A percentile compares a stretch with the other conserved stretches of the same genome.
Evolutionary conservation across 2,329 filamentous ascomycete genomes (phyloP).

Genomic region (Claviceps capensis): DNA sequence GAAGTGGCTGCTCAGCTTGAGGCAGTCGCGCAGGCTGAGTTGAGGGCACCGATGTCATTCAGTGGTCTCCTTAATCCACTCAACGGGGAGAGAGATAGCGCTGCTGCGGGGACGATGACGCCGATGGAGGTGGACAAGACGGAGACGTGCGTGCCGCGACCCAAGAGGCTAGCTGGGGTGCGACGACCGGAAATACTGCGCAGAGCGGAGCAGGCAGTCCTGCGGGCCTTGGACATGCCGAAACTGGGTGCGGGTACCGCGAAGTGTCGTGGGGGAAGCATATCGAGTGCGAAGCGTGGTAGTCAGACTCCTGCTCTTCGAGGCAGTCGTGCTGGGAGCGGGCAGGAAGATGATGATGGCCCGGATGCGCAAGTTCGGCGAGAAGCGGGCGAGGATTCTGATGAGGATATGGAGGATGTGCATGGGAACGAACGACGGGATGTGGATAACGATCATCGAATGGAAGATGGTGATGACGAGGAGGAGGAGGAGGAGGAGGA

Average conservation of each 20-base stretch:
- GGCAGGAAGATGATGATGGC: slow-evolving; percentile 26
- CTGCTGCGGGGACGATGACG: slow-evolving; percentile 17
- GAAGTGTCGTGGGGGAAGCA: slow-evolving; percentile 37
- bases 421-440: slow-evolving; percentile 14
- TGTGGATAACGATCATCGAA: slow-evolving; percentile 16
- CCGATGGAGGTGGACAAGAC: slow-evolving; percentile 27
- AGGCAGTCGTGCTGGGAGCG: slow-evolving; percentile 24
- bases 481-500: not conserved
- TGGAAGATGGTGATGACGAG: slow-evolving; percentile 11
- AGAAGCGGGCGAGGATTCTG: slow-evolving; percentile 20
- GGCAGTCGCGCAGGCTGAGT: slow-evolving; percentile 14
- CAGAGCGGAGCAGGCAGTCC: slow-evolving; percentile 45
- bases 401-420: slow-evolving; percentile 32
- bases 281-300: slow-evolving; percentile 35
- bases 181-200: slow-evolving; percentile 44
- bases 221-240: slow-evolving; percentile 34
- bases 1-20: slow-evolving; percentile 26
- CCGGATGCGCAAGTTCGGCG: slow-evolving; percentile 25
- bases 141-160: slow-evolving; percentile 23
- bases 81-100: slow-evolving; percentile 22
- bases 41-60: slow-evolving; percentile 23
- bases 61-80: slow-evolving; percentile 29
- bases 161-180: slow-evolving; percentile 28
- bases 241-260: slow-evolving; percentile 26
- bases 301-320: slow-evolving; percentile 24